A percentile compares a stretch with the other conserved stretches of the same genome.
These are phyloP conservation scores for Cladophialophora immunda DNA, from an alignment of 2,329 filamentous ascomycete species.

Conservation along the genomic window DNA sequence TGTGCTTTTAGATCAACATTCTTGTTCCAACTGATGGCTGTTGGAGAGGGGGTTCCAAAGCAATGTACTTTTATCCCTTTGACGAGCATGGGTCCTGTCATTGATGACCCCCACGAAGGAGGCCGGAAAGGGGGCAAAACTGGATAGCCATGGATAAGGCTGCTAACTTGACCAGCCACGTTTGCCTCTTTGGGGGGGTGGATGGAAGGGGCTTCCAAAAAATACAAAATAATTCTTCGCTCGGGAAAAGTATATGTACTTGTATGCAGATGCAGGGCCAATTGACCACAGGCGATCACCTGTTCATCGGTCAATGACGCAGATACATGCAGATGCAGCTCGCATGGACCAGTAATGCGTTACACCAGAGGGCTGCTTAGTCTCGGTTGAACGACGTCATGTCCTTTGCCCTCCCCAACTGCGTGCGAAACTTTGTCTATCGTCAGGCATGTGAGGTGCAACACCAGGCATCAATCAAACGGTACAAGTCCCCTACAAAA, in stretches of 20 bases:
- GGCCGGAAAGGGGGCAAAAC: neutral
- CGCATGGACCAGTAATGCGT: neutral
- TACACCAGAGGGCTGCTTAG: constrained; percentile 3
- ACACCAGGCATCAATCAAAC: constrained; percentile 23
- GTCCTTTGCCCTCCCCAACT: neutral
- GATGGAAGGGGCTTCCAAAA: constrained; percentile 15
- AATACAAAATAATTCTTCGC: constrained; percentile 37
- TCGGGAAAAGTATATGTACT: constrained; percentile 8
- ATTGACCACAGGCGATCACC: neutral
- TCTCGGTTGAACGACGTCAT: constrained; percentile 17
- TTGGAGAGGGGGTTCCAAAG: constrained; percentile 4
- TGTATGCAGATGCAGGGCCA: neutral
- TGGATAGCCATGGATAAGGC: constrained; percentile 24
- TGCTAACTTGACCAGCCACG: constrained; percentile 41
- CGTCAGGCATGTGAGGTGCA: constrained; percentile 1
- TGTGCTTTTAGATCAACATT: constrained; percentile 21
- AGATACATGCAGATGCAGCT: constrained; percentile 1
- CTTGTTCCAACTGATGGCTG: constrained; percentile 9
- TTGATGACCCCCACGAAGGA: neutral
- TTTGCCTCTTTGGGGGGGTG: neutral
- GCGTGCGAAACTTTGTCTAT: neutral
- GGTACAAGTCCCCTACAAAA: neutral
- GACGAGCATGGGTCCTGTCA: constrained; percentile 3
- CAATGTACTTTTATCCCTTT: constrained; percentile 23
- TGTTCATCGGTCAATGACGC: constrained; percentile 7